phyloP scores from a whole-genome alignment of 139 green algal genomes.

The Helicosporidium sp. region DNA sequence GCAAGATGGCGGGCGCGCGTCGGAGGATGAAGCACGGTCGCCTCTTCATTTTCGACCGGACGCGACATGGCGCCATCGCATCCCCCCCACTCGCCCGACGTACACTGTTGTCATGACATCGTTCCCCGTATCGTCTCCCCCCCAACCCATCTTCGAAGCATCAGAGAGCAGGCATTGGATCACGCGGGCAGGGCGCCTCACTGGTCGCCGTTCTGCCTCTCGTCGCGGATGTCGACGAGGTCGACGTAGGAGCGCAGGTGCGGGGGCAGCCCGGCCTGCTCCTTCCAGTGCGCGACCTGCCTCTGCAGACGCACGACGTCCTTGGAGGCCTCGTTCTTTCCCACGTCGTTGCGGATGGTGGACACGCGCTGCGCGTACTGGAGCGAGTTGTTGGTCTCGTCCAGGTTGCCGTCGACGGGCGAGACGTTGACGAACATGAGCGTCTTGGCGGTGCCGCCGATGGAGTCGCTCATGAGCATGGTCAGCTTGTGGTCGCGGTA shows the following conservation, averaged over 20 bases:
- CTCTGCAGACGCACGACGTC: slow-evolving; percentile 63
- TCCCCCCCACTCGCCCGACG: too few relatives aligned
- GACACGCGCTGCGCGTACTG: slow-evolving; percentile 75
- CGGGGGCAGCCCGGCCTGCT: slow-evolving; percentile 62
- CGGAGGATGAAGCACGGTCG: too few relatives aligned
- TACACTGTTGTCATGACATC: too few relatives aligned
- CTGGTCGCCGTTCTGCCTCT: slow-evolving; percentile 7
- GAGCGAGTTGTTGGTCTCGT: slow-evolving; percentile 71
- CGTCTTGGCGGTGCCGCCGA: slow-evolving; percentile 60
- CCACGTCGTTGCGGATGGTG: slow-evolving; percentile 81
- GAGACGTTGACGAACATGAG: slow-evolving; percentile 64
- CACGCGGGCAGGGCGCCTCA: too few relatives aligned
- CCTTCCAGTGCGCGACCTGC: slow-evolving; percentile 78
- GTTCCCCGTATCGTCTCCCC: too few relatives aligned
- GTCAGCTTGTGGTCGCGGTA: slow-evolving; percentile 97
- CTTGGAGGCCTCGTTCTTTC: slow-evolving; percentile 62
- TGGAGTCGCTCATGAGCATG: slow-evolving; percentile 87
- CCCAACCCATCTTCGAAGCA: too few relatives aligned
- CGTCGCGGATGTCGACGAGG: slow-evolving; percentile 14
- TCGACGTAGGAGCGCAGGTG: slow-evolving; percentile 34
- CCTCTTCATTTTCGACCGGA: too few relatives aligned
- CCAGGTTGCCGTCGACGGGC: slow-evolving; percentile 71
- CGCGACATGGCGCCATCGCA: too few relatives aligned
- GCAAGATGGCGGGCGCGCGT: too few relatives aligned
- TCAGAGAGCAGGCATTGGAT: too few relatives aligned